These are phyloP conservation scores for Geoglossum glabrum DNA, from an alignment of 495 filamentous ascomycete species.

Conservation along the genomic window DNA sequence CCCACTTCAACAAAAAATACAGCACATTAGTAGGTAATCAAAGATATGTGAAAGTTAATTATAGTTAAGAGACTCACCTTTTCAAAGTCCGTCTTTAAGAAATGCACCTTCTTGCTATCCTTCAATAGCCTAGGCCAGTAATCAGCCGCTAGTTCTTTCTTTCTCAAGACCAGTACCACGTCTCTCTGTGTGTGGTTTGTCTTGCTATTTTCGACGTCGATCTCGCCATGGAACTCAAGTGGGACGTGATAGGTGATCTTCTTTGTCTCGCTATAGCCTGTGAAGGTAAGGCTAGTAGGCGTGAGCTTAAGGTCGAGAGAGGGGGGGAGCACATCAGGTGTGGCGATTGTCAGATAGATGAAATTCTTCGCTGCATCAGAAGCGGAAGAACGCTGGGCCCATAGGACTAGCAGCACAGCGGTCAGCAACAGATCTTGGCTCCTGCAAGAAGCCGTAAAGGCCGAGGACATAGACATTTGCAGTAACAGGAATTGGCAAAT, in stretches of 20 bases:
- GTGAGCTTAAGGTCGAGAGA: slow-evolving; percentile 64
- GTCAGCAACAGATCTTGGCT: slow-evolving; percentile 1
- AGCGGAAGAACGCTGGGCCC: slow-evolving; percentile 86
- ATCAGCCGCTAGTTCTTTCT: slow-evolving; percentile 82
- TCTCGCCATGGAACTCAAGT: slow-evolving; percentile 80
- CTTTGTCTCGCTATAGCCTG: slow-evolving; percentile 65
- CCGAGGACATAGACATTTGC: background rate
- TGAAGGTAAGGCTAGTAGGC: slow-evolving; percentile 57
- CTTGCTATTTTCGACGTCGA: slow-evolving; percentile 66
- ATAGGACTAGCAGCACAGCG: slow-evolving; percentile 47
- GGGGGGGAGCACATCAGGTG: slow-evolving; percentile 50
- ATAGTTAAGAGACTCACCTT: slow-evolving; percentile 36
- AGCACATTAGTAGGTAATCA: background rate
- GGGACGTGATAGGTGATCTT: slow-evolving; percentile 60
- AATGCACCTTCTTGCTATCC: slow-evolving; percentile 73
- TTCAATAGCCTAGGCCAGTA: slow-evolving; percentile 93
- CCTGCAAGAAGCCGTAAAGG: background rate
- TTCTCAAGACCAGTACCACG: slow-evolving; percentile 74
- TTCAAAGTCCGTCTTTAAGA: slow-evolving; percentile 97
- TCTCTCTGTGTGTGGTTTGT: slow-evolving; percentile 65
- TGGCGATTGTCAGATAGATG: slow-evolving; percentile 77
- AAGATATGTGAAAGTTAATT: background rate
- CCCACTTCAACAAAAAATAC: slow-evolving; percentile 43
- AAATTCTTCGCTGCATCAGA: slow-evolving; percentile 70
- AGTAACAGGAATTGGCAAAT: background rate